Evolutionary conservation across 2,329 filamentous ascomycete genomes (phyloP).

Genomic region (Aureobasidium pullulans): DNA sequence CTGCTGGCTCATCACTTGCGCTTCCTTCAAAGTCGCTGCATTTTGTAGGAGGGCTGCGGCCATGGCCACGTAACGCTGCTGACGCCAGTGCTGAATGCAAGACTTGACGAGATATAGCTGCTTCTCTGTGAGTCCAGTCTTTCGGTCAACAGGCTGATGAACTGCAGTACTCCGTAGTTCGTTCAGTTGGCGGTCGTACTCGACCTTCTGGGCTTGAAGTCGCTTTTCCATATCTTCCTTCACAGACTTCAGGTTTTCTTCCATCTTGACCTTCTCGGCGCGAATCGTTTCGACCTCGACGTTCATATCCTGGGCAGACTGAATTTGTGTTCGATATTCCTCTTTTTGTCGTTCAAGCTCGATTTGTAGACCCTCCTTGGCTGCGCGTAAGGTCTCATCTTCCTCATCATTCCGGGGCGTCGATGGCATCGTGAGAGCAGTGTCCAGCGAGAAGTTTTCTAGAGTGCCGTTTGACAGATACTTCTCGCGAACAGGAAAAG

Average conservation of each 20-base stretch:
- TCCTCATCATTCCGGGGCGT: conserved; percentile 74
- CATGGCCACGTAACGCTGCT: conserved; percentile 85
- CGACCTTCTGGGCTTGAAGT: conserved; percentile 72
- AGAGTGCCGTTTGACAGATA: conserved; percentile 82
- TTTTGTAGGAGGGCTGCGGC: conserved; percentile 85
- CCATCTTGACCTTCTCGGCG: conserved; percentile 78
- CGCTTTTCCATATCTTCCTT: conserved; percentile 88
- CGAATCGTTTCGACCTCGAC: conserved; percentile 77
- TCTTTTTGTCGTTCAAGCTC: conserved; percentile 80
- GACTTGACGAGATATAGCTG: conserved; percentile 65
- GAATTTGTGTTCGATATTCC: conserved; percentile 70
- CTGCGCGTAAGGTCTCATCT: conserved; percentile 67
- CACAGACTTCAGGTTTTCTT: conserved; percentile 65
- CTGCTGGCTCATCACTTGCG: conserved; percentile 95
- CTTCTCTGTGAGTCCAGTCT: conserved; percentile 59
- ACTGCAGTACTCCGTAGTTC: conserved; percentile 57
- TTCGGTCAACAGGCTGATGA: conserved; percentile 31
- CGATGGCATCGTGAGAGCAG: conserved; percentile 85
- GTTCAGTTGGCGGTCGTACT: conserved; percentile 77
- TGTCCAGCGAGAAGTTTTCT: conserved; percentile 94
- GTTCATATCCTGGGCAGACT: conserved; percentile 64
- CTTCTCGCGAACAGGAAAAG: conserved; percentile 84
- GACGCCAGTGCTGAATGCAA: conserved; percentile 67
- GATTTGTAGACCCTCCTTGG: conserved; percentile 74
- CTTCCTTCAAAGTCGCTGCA: conserved; percentile 83